These are phyloP conservation scores for Citrus glauca DNA, from an alignment of 345 rosid genomes.

Conservation along the genomic window DNA sequence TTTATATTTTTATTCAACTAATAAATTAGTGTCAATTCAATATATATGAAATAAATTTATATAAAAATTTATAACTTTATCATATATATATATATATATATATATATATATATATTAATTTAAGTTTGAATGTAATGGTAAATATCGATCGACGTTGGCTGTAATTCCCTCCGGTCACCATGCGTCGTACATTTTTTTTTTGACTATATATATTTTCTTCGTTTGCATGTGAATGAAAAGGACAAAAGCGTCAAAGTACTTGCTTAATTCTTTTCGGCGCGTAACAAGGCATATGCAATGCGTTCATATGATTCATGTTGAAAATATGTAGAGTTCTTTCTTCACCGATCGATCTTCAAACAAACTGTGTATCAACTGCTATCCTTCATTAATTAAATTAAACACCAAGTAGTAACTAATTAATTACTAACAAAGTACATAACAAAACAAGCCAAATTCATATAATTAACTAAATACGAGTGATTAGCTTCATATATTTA, in stretches of 20 bases:
- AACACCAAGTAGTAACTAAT: background rate
- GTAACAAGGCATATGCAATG: too few species aligned
- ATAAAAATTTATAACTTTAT: too few species aligned
- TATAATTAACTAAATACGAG: background rate
- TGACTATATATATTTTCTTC: background rate
- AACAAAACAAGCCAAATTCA: background rate
- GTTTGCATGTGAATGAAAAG: background rate
- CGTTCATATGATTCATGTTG: too few species aligned
- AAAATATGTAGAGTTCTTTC: too few species aligned
- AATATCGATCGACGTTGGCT: background rate
- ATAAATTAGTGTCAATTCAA: too few species aligned
- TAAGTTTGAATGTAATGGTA: too few species aligned
- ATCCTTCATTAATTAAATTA: background rate
- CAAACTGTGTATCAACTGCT: background rate
- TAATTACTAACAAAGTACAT: background rate
- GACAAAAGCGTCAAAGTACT: background rate
- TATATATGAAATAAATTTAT: too few species aligned
- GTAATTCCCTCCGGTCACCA: background rate
- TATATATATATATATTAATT: too few species aligned
- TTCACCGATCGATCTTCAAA: background rate
- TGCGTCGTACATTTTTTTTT: background rate
- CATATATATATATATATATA: too few species aligned
- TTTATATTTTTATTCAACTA: too few species aligned
- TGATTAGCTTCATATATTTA: background rate
- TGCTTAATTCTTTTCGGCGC: background rate